Evolutionary conservation across 805 yeast genomes (phyloP), one percentile per base, ranked within the genome.

Genomic region (Priceomyces melissophilus): DNA sequence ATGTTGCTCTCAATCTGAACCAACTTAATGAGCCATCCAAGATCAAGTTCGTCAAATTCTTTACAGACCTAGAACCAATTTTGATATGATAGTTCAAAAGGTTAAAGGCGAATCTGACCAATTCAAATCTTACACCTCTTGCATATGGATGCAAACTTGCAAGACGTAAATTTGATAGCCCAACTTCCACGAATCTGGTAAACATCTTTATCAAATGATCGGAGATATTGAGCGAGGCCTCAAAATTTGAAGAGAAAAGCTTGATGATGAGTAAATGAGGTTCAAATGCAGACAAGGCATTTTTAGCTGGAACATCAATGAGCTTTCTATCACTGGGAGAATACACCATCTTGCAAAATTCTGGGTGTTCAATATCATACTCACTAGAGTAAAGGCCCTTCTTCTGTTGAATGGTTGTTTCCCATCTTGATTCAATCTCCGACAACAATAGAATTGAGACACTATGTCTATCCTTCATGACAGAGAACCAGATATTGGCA

Each of bases 101-200:
- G 36, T 82, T 84, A 39, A 85, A 65, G 0, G 89, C 79, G 53
- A 88, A 81, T 31, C 73, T 63, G 35, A 88, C 69, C 48, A 91
- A 60, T 56, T 87, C 95, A 54, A 84, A 85, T 43, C 98, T 72
- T 6, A 77, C 71, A 45, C 80, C 58, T 45, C 97, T 73, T 0
- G 96, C 79, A 57, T 81, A 80, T 8, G 97, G 95, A 61, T 91
- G 97, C 37, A 75, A 61, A 50, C 95, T 85, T 2, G 93, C 96
- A 31, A 55, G 50, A 3, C 59, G 52, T 31, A 81, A 60, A 32
- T 69, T 66, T 10, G 58, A 54, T 49, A 90, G 67, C 0, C 90
- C 87, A 32, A 74, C 60, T 25, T 76, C 62, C 12, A 77, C 68
- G 38, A 84, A 70, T 25, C 80, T 64, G 0, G 90, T 82, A 54